Percentiles rank a stretch among this genome's conserved stretches.
phyloP scores from a whole-genome alignment of 768 basidiomycete genomes.

The Serpula lacrymans region DNA sequence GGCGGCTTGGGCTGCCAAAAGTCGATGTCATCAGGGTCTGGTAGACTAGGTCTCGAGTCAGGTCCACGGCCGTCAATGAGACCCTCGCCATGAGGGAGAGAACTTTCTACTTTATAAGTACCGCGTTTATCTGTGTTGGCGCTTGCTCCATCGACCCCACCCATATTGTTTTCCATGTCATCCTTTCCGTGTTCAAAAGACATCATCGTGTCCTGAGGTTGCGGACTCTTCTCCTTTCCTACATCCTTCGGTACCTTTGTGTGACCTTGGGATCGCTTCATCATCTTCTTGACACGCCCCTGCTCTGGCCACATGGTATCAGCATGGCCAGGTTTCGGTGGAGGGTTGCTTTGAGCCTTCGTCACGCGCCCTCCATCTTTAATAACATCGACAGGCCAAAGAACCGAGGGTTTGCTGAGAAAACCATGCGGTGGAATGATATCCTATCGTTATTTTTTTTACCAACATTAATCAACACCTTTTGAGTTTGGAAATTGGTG shows the following conservation, averaged over 20 bases:
- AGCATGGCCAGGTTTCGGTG: slow-evolving; percentile 47
- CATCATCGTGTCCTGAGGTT: slow-evolving; percentile 33
- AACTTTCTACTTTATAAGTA: no score
- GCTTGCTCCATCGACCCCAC: no score
- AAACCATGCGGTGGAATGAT: slow-evolving; percentile 65
- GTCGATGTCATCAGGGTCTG: slow-evolving; percentile 20
- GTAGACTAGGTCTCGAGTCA: not conserved
- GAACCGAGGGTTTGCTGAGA: slow-evolving; percentile 52
- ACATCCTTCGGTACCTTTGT: slow-evolving; percentile 14
- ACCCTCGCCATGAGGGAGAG: no score
- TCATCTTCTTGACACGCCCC: slow-evolving; percentile 19
- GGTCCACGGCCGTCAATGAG: not conserved
- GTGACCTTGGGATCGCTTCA: not conserved
- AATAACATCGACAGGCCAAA: slow-evolving; percentile 52
- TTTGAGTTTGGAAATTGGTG: no score
- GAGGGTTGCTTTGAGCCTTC: slow-evolving; percentile 36
- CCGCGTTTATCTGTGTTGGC: no score
- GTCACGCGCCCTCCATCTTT: slow-evolving; percentile 34
- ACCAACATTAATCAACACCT: no score
- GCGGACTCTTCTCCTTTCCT: slow-evolving; percentile 9
- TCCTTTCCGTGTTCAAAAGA: not conserved
- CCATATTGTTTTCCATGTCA: no score
- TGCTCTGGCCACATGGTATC: slow-evolving; percentile 41
- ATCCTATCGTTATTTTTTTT: no score
- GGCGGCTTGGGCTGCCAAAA: slow-evolving; percentile 54